Conservation (phyloP, 2,329 filamentous ascomycete genomes). For the Fusarium oligoseptatum region DNA sequence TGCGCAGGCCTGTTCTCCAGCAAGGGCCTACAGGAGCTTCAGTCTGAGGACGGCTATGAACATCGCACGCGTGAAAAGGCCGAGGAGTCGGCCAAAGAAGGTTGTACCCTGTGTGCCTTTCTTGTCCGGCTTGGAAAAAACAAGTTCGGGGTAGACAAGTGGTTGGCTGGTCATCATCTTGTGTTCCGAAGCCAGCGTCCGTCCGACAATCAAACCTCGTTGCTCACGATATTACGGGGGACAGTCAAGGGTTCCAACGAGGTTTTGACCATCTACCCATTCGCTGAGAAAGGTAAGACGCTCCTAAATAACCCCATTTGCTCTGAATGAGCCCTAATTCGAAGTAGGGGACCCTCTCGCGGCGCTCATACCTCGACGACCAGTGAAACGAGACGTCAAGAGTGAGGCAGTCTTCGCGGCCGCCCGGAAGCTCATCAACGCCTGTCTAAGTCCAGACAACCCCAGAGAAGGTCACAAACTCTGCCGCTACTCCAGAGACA, state of each 20-base stretch:
- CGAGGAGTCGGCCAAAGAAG: neutral
- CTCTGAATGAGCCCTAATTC: neutral
- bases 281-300: neutral
- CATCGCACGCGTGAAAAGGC: neutral
- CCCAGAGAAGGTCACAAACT: neutral
- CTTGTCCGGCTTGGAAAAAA: neutral
- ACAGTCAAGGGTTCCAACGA: neutral
- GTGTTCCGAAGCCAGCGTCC: neutral
- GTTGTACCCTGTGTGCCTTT: neutral
- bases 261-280: neutral
- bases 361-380: neutral
- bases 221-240: neutral
- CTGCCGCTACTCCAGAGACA: neutral
- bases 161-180: neutral
- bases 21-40: neutral
- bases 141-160: neutral
- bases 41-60: neutral
- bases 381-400: neutral
- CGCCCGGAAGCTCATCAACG: neutral
- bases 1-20: neutral
- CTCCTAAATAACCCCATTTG: accelerated
- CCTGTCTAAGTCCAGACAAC: neutral
- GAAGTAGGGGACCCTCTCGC: neutral
- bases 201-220: neutral
- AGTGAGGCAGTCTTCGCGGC: neutral